A percentile compares a stretch with the other conserved stretches of the same genome.
Evolutionary conservation across 768 basidiomycete genomes (phyloP).

Genomic region (Daedaleopsis sinensis): DNA sequence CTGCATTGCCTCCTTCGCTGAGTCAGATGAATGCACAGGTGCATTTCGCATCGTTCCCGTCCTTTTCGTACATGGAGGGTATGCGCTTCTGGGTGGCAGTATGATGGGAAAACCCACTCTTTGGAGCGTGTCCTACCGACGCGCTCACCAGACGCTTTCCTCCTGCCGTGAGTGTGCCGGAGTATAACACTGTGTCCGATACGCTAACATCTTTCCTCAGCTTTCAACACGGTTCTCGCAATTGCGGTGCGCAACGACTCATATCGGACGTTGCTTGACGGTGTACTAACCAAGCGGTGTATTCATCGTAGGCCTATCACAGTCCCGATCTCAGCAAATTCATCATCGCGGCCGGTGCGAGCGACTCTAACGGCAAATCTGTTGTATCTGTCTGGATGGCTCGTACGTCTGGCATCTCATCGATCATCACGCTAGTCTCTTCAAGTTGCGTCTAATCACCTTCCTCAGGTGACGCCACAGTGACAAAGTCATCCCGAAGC

Average conservation of each 20-base stretch:
- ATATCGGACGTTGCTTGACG: too few species aligned
- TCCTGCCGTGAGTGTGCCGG: background rate
- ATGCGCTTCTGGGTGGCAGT: background rate
- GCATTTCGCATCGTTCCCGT: background rate
- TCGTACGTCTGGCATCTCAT: background rate
- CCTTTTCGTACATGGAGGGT: conserved; percentile 1
- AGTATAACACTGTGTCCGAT: too few species aligned
- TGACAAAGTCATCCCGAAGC: too few species aligned
- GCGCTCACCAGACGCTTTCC: background rate
- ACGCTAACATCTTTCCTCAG: too few species aligned
- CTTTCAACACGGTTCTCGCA: too few species aligned
- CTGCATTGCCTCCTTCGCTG: background rate
- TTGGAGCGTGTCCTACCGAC: background rate
- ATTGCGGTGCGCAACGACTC: too few species aligned
- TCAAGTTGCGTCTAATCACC: too few species aligned
- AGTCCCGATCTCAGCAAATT: background rate
- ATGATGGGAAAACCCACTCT: background rate
- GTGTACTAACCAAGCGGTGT: too few species aligned
- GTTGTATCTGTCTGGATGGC: background rate
- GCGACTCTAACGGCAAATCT: background rate
- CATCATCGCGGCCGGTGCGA: background rate
- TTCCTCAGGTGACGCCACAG: too few species aligned
- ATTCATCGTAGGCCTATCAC: too few species aligned
- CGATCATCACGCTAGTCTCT: too few species aligned
- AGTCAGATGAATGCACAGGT: background rate